A percentile compares a stretch with the other conserved stretches of the same genome.
These are phyloP conservation scores for Phaseolus lunatus DNA, from an alignment of 306 rosid species.

Conservation along the genomic window DNA sequence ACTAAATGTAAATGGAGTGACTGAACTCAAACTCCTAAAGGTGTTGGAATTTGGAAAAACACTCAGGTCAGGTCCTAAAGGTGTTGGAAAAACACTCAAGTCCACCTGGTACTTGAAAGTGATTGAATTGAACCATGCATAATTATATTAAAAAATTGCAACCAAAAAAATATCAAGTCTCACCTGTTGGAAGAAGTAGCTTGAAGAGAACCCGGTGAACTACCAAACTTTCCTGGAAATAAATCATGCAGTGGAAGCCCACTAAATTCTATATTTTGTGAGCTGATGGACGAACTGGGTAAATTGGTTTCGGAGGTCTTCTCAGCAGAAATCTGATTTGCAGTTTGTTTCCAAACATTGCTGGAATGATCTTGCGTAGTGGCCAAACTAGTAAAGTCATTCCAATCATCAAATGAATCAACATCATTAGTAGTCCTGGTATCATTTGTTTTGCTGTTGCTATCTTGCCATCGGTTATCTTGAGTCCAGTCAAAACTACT, in stretches of 20 bases:
- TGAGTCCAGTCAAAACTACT: constrained; percentile 59
- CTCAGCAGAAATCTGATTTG: constrained; percentile 48
- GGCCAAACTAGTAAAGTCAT: constrained; percentile 62
- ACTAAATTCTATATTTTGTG: constrained; percentile 58
- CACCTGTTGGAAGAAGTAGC: constrained; percentile 72
- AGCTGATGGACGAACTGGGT: constrained; percentile 50
- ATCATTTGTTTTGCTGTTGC: constrained; percentile 51
- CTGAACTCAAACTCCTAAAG: constrained; percentile 28
- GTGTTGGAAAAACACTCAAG: constrained; percentile 15
- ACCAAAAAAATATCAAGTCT: constrained; percentile 37
- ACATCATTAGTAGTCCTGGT: constrained; percentile 42
- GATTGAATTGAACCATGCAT: constrained; percentile 30
- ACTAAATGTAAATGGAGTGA: constrained; percentile 27
- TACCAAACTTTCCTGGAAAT: constrained; percentile 54
- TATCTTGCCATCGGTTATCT: constrained; percentile 57
- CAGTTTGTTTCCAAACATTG: constrained; percentile 53
- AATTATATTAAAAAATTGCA: constrained; percentile 24
- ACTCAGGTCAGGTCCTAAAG: constrained; percentile 1
- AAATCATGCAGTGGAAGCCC: constrained; percentile 53
- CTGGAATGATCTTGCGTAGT: constrained; percentile 50
- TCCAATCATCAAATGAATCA: constrained; percentile 69
- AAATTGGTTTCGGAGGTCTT: constrained; percentile 53
- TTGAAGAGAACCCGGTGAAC: constrained; percentile 49
- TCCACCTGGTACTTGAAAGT: constrained; percentile 28
- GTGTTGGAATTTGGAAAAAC: constrained; percentile 9